Base-by-base conservation (phyloP, 495 filamentous ascomycete genomes). In the Penicillium goetzii region DNA sequence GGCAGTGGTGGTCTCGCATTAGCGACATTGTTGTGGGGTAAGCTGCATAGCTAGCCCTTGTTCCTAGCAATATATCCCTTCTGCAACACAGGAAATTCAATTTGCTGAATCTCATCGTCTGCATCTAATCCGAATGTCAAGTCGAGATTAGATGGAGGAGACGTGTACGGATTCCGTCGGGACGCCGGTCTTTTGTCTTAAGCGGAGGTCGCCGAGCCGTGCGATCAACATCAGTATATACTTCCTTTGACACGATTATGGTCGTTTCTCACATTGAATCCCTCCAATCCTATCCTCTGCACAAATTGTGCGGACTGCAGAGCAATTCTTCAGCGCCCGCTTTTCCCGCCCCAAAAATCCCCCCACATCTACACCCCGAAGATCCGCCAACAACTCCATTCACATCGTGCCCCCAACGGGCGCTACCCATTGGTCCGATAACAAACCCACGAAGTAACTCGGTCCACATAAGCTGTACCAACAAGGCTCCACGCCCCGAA, bases 81-180 rank as follows among this genome's bases (percentile, higher is more conserved):
- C 10, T 55, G 52, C 40, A 58, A 47, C 2, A 8, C n/a, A 32
- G 11, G 14, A 30, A 45, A 28, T 32, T 3, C 21, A 19, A 47
- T 25, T 45, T 23, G 9, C 21, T 21, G 43, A 47, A 25, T 47
- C 7, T 47, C 19, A 47, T 2, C 10, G 6, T 25, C 21, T 25
- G 2, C 10, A 47, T 12, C 43, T 47, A 25, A 47, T 14, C 43
- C 43, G 0, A 45, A 4, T 53, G 25, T 26, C 50, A 53, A 53
- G 25, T 32, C 36, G 3, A 30, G 52, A 55, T 36, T 28, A 45
- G 45, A 21, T 11, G 6, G 23, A 45, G 30, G 17, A 7, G 59
- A 59, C 59, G 47, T 26, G 33, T 56, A 62, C 71, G 72, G 68
- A 75, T 69, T 70, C 75, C 72, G 68, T 66, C 67, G 67, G 72